Percentiles rank a stretch among this genome's conserved stretches.
phyloP scores from a whole-genome alignment of 2,329 filamentous ascomycete species.

The Arachnomyces sp. region DNA sequence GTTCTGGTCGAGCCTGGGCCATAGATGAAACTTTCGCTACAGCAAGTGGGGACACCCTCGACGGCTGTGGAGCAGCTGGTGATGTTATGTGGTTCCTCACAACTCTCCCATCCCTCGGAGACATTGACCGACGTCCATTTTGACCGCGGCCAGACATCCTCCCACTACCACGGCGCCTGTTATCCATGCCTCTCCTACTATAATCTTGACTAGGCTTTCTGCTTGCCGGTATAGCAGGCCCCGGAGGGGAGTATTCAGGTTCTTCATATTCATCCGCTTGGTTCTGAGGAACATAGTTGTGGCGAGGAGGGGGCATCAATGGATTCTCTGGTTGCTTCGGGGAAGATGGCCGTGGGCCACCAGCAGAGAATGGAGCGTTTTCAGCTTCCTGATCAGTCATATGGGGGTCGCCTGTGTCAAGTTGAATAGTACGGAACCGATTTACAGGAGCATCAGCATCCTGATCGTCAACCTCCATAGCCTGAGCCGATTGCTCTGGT shows the following conservation, averaged over 20 bases:
- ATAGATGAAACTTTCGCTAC: conserved; percentile 43
- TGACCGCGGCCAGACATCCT: conserved; percentile 32
- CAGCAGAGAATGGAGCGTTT: conserved; percentile 29
- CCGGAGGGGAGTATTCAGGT: conserved; percentile 41
- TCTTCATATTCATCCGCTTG: conserved; percentile 33
- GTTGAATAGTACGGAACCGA: conserved; percentile 28
- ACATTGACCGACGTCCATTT: conserved; percentile 29
- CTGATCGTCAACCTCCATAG: conserved; percentile 23
- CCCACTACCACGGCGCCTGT: conserved; percentile 34
- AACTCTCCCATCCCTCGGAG: conserved; percentile 49
- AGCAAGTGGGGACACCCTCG: conserved; percentile 55
- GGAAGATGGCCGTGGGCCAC: conserved; percentile 26
- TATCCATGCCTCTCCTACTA: background rate
- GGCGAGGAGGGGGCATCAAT: conserved; percentile 13
- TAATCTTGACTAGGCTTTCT: no score
- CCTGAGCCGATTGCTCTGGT: conserved; percentile 16
- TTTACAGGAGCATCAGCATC: conserved; percentile 26
- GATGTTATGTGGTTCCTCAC: conserved; percentile 66
- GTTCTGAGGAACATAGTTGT: conserved; percentile 18
- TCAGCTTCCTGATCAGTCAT: conserved; percentile 31
- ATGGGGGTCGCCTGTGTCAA: conserved; percentile 29
- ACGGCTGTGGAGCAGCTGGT: conserved; percentile 66
- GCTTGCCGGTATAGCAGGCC: conserved; percentile 29
- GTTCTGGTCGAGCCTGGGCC: conserved; percentile 42
- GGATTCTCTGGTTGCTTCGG: conserved; percentile 22